Conservation (phyloP, 1,139 yeast genomes). For the Hansenula lynferdii region DNA sequence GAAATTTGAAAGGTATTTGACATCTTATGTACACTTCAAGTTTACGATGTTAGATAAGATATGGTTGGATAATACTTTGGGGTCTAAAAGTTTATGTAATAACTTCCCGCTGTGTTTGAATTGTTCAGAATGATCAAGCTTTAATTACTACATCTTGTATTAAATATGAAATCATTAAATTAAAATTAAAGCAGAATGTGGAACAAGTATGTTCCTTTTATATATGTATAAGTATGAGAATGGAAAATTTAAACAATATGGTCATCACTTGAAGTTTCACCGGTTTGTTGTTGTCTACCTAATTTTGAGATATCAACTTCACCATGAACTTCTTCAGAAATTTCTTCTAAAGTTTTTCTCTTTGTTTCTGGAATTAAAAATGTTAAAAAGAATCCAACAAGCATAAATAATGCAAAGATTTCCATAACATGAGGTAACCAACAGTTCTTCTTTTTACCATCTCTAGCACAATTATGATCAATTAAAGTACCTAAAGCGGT, state of each 20-base stretch:
- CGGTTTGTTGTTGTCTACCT: constrained; percentile 5
- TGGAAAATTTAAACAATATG: constrained; percentile 6
- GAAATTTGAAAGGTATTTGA: too few relatives aligned
- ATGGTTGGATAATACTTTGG: too few relatives aligned
- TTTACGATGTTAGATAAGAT: too few relatives aligned
- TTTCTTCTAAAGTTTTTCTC: constrained; percentile 82
- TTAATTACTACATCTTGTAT: too few relatives aligned
- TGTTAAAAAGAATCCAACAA: constrained; percentile 62
- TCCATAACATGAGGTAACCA: constrained; percentile 90
- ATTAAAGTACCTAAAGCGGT: constrained; percentile 83
- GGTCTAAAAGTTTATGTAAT: too few relatives aligned
- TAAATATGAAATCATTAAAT: too few relatives aligned
- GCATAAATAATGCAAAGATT: constrained; percentile 88
- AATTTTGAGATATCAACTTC: constrained; percentile 43
- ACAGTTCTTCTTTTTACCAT: constrained; percentile 48
- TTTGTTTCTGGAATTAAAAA: constrained; percentile 82
- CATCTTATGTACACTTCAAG: too few relatives aligned
- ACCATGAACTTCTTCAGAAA: constrained; percentile 73
- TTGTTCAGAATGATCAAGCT: too few relatives aligned
- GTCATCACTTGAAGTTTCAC: constrained; percentile 17
- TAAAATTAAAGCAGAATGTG: too few relatives aligned
- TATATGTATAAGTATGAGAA: neutral
- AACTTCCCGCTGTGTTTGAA: too few relatives aligned
- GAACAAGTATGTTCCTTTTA: neutral
- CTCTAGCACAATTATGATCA: constrained; percentile 66